Base-by-base conservation (phyloP, 805 yeast species). In the Starmerella etchellsii region DNA sequence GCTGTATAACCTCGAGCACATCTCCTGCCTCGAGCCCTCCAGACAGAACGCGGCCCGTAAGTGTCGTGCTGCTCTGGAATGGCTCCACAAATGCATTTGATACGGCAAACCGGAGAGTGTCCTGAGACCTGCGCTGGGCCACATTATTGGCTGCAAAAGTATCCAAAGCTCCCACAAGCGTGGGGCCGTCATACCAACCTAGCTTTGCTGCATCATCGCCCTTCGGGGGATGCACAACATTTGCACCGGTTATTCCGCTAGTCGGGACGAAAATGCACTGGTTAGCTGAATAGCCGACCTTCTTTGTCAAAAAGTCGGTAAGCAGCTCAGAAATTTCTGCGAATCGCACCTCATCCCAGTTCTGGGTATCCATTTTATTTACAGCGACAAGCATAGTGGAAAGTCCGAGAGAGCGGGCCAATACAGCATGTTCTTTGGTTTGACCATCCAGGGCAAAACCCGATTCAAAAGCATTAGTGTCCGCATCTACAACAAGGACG, bases 21-120 rank as follows among this genome's bases (percentile, higher is more conserved):
- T 83, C 84, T 20, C 87, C 91, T 1, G 72, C 69, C 58, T 80
- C 83, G 27, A 82, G 65, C 4, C 66, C 56, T 2, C 95, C 95
- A 13, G 76, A 63, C 37, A 73, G 69, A 1, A 82, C 66, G 41
- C 83, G 68, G 2, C 94, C 95, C 25, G 69, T 60, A 8, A 81
- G 60, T 1, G 67, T 60, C 23, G 78, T 61, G 45, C 73, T 71
- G 4, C 66, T 62, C 25, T 65, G 71, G 24, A 69, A 67, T 29
- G 64, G 64, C 10, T 70, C 63, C 14, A 72, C 69, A 46, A 63
- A 66, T 0, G 78, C 70, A 51, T 85, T 94, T 42, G 75, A 68
- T 3, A 80, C 69, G 1, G 79, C 69, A 55, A 83, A 64, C 10
- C 72, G 61, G 47, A 83, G 73, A 4, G 53, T 49, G 46, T 43